Evolutionary conservation across 1,139 yeast genomes (phyloP).

Genomic region (Hanseniaspora gamundiae): DNA sequence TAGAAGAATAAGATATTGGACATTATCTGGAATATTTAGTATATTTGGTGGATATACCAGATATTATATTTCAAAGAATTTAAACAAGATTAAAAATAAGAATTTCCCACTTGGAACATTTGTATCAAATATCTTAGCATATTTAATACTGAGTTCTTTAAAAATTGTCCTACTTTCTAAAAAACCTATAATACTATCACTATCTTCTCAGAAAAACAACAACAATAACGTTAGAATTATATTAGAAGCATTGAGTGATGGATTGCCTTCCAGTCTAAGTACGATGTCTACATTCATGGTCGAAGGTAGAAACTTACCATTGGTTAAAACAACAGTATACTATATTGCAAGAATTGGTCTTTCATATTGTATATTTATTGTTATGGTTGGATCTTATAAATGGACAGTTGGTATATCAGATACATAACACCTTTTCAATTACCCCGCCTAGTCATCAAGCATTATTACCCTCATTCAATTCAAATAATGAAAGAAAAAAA

Average conservation of each 20-base stretch:
- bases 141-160: conserved; percentile 25
- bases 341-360: conserved; percentile 20
- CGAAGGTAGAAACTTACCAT: conserved; percentile 36
- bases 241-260: conserved; percentile 46
- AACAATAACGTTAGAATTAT: conserved; percentile 36
- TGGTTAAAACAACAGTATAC: conserved; percentile 13
- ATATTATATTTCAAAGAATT: conserved; percentile 37
- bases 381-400: conserved; percentile 41
- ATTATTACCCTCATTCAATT: too few species aligned
- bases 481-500: background rate
- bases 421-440: too few species aligned
- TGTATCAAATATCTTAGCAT: conserved; percentile 50
- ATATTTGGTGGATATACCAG: conserved; percentile 31
- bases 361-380: conserved; percentile 31
- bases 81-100: conserved; percentile 29
- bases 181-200: conserved; percentile 9
- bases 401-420: conserved; percentile 21
- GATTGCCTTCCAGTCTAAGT: conserved; percentile 68
- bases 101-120: conserved; percentile 69
- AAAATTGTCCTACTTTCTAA: conserved; percentile 25
- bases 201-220: conserved; percentile 7
- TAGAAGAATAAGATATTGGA: conserved; percentile 17
- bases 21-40: conserved; percentile 21
- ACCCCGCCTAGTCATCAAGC: too few species aligned
- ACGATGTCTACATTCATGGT: conserved; percentile 69